These are phyloP conservation scores for Mortierella sp. DNA, from an alignment of 371 early-diverging fungal species.

Conservation along the genomic window DNA sequence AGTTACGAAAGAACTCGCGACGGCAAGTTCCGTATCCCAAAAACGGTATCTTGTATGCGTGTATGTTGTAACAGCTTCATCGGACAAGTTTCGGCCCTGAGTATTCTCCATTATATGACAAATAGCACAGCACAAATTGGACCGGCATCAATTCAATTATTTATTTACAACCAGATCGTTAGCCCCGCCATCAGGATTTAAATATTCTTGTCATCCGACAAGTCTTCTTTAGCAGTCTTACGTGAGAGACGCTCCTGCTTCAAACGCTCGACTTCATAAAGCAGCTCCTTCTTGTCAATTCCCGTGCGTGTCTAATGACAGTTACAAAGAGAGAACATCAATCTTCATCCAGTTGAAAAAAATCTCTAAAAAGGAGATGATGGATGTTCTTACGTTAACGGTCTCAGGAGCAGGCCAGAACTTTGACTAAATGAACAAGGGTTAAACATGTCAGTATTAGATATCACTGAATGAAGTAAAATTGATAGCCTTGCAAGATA, in stretches of 20 bases:
- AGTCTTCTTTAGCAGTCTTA: constrained; percentile 46
- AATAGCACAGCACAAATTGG: too few relatives aligned
- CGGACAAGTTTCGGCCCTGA: too few relatives aligned
- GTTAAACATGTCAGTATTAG: not conserved
- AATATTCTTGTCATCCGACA: constrained; percentile 37
- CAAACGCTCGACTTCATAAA: constrained; percentile 53
- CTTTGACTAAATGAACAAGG: constrained; percentile 24
- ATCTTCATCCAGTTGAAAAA: not conserved
- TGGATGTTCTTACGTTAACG: constrained; percentile 35
- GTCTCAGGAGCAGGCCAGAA: constrained; percentile 51
- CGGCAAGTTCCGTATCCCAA: not conserved
- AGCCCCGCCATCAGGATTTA: constrained; percentile 5
- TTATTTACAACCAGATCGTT: constrained; percentile 1
- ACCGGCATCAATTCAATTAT: not conserved
- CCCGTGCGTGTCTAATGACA: constrained; percentile 48
- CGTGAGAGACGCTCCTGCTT: constrained; percentile 54
- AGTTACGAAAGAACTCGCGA: not conserved
- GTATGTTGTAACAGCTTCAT: too few relatives aligned
- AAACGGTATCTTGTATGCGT: too few relatives aligned
- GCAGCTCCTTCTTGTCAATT: constrained; percentile 46
- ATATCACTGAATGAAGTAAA: not conserved
- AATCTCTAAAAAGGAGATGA: not conserved
- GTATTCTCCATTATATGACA: too few relatives aligned
- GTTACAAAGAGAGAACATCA: not conserved
- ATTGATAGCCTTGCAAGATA: not conserved